A percentile compares a stretch with the other conserved stretches of the same genome.
phyloP scores from a whole-genome alignment of 805 yeast species.

The Yamadazyma insecticola region DNA sequence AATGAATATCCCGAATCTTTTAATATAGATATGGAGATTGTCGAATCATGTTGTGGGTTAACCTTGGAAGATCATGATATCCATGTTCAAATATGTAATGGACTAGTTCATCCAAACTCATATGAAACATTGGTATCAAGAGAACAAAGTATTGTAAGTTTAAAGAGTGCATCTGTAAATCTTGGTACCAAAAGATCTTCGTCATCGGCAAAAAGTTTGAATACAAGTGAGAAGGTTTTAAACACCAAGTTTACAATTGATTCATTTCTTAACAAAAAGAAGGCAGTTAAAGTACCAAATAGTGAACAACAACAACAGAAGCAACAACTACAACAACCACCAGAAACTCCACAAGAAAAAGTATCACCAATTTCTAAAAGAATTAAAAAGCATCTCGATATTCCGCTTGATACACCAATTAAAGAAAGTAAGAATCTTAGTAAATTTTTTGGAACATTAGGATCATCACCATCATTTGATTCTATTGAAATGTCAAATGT shows the following conservation, averaged over 20 bases:
- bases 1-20: constrained; percentile 48
- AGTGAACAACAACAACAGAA: constrained; percentile 1
- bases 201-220: background rate
- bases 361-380: constrained; percentile 14
- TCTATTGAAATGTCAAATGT: no score
- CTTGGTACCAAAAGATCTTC: background rate
- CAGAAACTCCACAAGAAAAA: constrained; percentile 3
- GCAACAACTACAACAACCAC: constrained; percentile 3
- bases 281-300: constrained; percentile 3
- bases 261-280: background rate
- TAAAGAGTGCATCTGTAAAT: constrained; percentile 16
- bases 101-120: constrained; percentile 62
- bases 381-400: constrained; percentile 3
- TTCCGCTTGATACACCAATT: constrained; percentile 4
- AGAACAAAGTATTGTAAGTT: constrained; percentile 30
- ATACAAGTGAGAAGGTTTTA: background rate
- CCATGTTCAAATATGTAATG: constrained; percentile 57
- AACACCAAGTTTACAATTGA: background rate
- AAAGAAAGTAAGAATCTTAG: constrained; percentile 7
- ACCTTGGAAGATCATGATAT: constrained; percentile 35
- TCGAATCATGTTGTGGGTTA: constrained; percentile 43
- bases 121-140: constrained; percentile 44
- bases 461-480: no score
- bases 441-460: constrained; percentile 5
- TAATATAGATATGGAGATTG: constrained; percentile 37